These are phyloP conservation scores for Buddleja alternifolia DNA, from an alignment of 257 asterid species.

Conservation along the genomic window DNA sequence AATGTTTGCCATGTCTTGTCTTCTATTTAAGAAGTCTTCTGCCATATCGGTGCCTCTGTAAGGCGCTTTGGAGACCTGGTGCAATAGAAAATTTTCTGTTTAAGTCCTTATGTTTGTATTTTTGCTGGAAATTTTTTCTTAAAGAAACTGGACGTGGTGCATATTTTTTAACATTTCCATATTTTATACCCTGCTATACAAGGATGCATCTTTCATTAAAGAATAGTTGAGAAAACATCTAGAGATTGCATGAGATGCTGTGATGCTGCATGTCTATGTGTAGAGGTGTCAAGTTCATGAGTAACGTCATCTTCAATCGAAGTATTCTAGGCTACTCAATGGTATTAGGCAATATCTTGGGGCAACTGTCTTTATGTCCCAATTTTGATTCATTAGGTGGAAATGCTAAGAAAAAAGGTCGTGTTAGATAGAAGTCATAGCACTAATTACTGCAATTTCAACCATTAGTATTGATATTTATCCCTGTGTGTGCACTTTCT, in stretches of 20 bases:
- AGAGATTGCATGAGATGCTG: not conserved
- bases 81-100: not conserved
- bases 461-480: slow-evolving; percentile 20
- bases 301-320: not conserved
- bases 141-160: not conserved
- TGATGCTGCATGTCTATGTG: not conserved
- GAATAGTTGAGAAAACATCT: not conserved
- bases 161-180: not conserved
- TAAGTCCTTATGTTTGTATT: not conserved
- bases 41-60: not conserved
- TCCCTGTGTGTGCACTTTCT: slow-evolving; percentile 25
- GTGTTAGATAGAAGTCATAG: slow-evolving; percentile 1
- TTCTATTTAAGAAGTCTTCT: not conserved
- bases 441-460: slow-evolving; percentile 2
- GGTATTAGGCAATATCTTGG: not conserved
- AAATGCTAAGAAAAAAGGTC: not conserved
- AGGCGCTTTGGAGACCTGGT: too few species aligned
- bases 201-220: not conserved
- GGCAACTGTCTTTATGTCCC: not conserved
- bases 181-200: not conserved
- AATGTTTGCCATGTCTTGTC: not conserved
- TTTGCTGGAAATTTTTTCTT: not conserved
- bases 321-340: not conserved
- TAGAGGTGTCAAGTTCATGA: not conserved
- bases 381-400: not conserved